phyloP scores from a whole-genome alignment of 176 grass and related monocot genomes.

The Miscanthus lutarioriparius region DNA sequence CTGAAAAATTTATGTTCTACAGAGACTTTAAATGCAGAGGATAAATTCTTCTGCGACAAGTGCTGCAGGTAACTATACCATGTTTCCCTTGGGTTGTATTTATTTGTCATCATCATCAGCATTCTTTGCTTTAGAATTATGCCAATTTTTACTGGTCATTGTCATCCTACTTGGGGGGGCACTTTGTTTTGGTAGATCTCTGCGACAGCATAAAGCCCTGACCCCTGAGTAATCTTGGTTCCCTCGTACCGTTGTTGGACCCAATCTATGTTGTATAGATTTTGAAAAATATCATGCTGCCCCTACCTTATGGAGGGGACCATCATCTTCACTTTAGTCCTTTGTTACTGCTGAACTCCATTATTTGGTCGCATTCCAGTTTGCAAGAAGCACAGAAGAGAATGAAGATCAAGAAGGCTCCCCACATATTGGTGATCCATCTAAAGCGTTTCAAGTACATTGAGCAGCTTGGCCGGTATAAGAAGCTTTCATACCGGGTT shows the following conservation, averaged over 20 bases:
- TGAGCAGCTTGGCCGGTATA: slow-evolving; percentile 89
- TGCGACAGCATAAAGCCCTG: neutral
- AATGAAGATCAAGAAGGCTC: slow-evolving; percentile 99
- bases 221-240: neutral
- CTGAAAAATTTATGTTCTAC: slow-evolving; percentile 97
- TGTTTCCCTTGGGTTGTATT: slow-evolving; percentile 12
- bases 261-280: slow-evolving; percentile 12
- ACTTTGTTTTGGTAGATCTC: slow-evolving; percentile 20
- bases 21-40: slow-evolving; percentile 93
- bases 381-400: slow-evolving; percentile 98
- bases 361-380: slow-evolving; percentile 49
- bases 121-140: slow-evolving; percentile 26
- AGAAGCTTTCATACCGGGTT: slow-evolving; percentile 96
- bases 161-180: slow-evolving; percentile 1
- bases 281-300: slow-evolving; percentile 9
- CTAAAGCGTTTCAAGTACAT: slow-evolving; percentile 96
- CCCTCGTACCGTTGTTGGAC: neutral
- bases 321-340: slow-evolving; percentile 27
- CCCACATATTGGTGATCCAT: slow-evolving; percentile 90
- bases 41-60: slow-evolving; percentile 98
- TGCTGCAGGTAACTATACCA: slow-evolving; percentile 73
- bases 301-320: slow-evolving; percentile 8
- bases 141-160: slow-evolving; percentile 23
- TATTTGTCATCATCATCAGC: neutral
- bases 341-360: slow-evolving; percentile 18